Percentiles rank a stretch among this genome's conserved stretches.
Evolutionary conservation across 2,329 filamentous ascomycete genomes (phyloP).

Genomic region (Gyromitra esculenta): DNA sequence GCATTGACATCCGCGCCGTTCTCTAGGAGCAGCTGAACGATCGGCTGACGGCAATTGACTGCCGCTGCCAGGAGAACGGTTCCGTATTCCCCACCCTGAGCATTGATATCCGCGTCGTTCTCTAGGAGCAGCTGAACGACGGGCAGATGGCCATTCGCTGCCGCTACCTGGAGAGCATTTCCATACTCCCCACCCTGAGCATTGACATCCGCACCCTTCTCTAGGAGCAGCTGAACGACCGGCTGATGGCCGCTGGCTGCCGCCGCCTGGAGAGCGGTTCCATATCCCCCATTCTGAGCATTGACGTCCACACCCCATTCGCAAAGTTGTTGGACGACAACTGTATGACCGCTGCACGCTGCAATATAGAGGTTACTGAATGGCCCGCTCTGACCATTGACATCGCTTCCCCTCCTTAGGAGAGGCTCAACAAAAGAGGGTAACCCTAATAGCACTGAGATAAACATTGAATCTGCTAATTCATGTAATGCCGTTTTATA

Average conservation of each 20-base stretch:
- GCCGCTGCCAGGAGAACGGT: not conserved
- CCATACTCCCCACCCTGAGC: not conserved
- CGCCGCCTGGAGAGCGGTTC: not conserved
- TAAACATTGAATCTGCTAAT: not conserved
- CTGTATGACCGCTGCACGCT: not conserved
- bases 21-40: not conserved
- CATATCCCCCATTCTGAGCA: not conserved
- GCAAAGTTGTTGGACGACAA: not conserved
- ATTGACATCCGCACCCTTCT: not conserved
- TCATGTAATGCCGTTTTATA: too few relatives aligned
- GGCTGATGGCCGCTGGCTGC: not conserved
- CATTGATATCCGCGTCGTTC: not conserved
- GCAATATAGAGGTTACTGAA: not conserved
- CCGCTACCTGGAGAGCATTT: not conserved
- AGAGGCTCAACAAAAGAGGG: not conserved
- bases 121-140: not conserved
- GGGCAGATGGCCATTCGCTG: not conserved
- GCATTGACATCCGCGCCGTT: not conserved
- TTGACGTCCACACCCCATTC: not conserved
- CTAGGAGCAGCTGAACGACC: not conserved
- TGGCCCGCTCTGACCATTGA: not conserved
- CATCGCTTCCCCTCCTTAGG: not conserved
- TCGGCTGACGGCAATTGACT: not conserved
- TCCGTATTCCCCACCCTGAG: not conserved
- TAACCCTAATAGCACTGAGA: not conserved